Evolutionary conservation across 371 early-diverging fungal genomes (phyloP).

Genomic region (Mortierella sp.): DNA sequence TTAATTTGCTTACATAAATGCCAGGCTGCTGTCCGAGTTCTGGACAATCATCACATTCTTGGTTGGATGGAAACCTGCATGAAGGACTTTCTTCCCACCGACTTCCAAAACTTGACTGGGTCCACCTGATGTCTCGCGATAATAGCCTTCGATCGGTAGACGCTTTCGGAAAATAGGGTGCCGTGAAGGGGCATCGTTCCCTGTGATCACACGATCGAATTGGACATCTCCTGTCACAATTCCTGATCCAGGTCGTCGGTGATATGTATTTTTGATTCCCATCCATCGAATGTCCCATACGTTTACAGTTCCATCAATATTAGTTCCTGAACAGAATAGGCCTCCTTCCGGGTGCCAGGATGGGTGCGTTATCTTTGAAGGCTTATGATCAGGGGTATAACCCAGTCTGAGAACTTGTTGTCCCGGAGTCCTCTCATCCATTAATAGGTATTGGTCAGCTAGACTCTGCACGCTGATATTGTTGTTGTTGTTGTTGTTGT

Average conservation of each 20-base stretch:
- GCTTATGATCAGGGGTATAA: background rate
- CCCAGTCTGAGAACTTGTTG: constrained; percentile 14
- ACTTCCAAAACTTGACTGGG: constrained; percentile 31
- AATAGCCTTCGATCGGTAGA: background rate
- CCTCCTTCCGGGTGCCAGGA: constrained; percentile 51
- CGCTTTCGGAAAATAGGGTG: constrained; percentile 21
- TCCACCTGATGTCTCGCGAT: background rate
- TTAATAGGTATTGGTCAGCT: constrained; percentile 12
- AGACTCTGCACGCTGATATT: background rate
- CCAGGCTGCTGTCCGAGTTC: constrained; percentile 20
- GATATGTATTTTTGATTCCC: constrained; percentile 3
- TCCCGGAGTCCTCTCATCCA: constrained; percentile 27
- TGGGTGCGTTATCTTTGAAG: constrained; percentile 19
- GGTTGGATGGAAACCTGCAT: constrained; percentile 41
- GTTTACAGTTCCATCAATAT: constrained; percentile 3
- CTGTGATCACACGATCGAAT: background rate
- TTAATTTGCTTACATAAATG: constrained; percentile 31
- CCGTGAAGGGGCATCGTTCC: background rate
- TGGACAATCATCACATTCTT: constrained; percentile 24
- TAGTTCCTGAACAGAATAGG: constrained; percentile 24
- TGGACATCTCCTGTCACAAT: constrained; percentile 20
- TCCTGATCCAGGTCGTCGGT: constrained; percentile 23
- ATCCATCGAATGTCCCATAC: constrained; percentile 53
- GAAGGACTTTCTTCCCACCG: constrained; percentile 16
- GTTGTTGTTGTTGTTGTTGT: background rate